Base-by-base conservation (phyloP, 2,329 filamentous ascomycete species). In the Colletotrichum kahawae region DNA sequence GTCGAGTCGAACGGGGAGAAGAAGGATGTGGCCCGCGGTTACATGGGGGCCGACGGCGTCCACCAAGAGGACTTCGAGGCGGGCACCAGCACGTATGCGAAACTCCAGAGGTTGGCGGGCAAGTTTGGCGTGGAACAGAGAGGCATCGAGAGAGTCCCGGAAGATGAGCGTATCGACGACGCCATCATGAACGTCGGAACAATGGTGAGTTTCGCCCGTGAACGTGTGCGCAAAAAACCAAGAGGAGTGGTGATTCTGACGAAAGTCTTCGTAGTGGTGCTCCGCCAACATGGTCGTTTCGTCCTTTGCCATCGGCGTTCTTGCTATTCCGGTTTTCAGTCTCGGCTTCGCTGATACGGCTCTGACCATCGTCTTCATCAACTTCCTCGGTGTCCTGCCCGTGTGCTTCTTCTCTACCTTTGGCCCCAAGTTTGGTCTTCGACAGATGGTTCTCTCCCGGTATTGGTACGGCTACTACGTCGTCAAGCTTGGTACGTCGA, bases 361-460 rank as follows among this genome's bases (percentile, higher is more conserved):
- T 38, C 85, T 96, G 60, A 90, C 92, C 36, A 92, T 94, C 74
- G 82, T 96, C 67, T 94, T 95, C 84, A 90, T 96, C 86, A 96
- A 95, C 79, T 81, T 95, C 6, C 85, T 96, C 12, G 93, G 93
- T n/a, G 89, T 93, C 64, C 80, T 92, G 64, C 93, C 94, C 0
- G 94, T 95, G 18, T 93, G 91, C 80, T 95, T 93, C 84, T 95
- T 95, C 87, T 94, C 93, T 3, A 94, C 91, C 21, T 95, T 95
- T 80, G 94, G 94, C 4, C 92, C 94, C 4, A 85, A 86, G 10
- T 95, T 95, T 78, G 94, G 94, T 5, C 87, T 95, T 77, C 91
- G 94, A 70, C 94, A 95, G 81, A 95, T 96, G 92, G 93, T 95
- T 2, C 87, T 96, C n/a, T 92, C 93, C 13, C 88, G 94, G 43